Evolutionary conservation across 2,329 filamentous ascomycete species (phyloP), one percentile per base, ranked within the genome.

Genomic region (Cucurbitaria berberidis): DNA sequence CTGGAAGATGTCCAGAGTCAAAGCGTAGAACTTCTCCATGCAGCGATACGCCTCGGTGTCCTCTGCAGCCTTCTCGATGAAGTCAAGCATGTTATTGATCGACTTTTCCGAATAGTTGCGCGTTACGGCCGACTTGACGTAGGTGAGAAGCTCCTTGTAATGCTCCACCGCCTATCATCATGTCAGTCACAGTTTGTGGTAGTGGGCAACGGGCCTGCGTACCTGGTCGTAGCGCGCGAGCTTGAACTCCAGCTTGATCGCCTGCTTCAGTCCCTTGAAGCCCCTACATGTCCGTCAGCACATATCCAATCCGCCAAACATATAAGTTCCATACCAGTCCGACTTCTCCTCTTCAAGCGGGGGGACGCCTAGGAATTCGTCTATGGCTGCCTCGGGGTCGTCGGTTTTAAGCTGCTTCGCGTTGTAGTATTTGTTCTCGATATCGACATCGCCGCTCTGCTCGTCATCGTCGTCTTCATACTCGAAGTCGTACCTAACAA

Each of bases 371-470:
- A 98, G 80, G 68, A 99, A 99, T 74, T 98, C 93, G 30, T 88
- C 86, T 50, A 99, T 89, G 1, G 95, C 95, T 64, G 91, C 91
- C 68, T 95, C 86, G 0, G 93, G 92, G 52, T 93, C 91, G 58
- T 88, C 88, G 38, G 82, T 82, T 81, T 98, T 99, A 73, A 96
- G 87, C 79, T 98, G 93, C 78, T 99, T 99, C 38, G 95, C 95
- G 77, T 97, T 98, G 83, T 98, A 99, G 81, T 99, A 99, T 79
- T 96, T 97, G 81, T 99, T 99, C 76, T 99, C 95, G 74, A 98
- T 96, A 64, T 93, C 92, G 67, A 97, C 90, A 74, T 97, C 91
- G 52, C 88, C 92, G 27, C 85, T 86, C 52, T 96, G 89, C 38
- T 96, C 90, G 43, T 95, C 92, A 51, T 96, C 91, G 62, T 92